Percentiles rank a stretch among this genome's conserved stretches.
These are phyloP conservation scores for Malassezia psittaci DNA, from an alignment of 1,284 basidiomycete genomes.

Conservation along the genomic window DNA sequence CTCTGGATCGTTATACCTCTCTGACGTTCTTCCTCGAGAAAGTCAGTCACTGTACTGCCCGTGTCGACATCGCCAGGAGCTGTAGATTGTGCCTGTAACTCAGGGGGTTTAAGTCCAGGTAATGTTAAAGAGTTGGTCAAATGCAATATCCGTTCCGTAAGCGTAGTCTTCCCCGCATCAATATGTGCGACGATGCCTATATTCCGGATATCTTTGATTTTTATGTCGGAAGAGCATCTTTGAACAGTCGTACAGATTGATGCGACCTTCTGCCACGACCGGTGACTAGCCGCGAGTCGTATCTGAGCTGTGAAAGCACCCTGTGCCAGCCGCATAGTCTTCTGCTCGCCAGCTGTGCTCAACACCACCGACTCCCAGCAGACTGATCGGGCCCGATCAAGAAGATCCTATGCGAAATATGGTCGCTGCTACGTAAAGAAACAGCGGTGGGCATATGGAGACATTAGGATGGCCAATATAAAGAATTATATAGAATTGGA, in stretches of 20 bases:
- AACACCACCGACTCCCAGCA: background rate
- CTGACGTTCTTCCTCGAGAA: slow-evolving; percentile 75
- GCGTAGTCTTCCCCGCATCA: slow-evolving; percentile 80
- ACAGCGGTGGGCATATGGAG: no score
- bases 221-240: no score
- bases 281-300: background rate
- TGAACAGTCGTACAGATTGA: no score
- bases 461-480: no score
- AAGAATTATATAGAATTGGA: no score
- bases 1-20: slow-evolving; percentile 84
- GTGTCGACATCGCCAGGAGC: slow-evolving; percentile 69
- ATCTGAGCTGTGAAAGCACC: background rate
- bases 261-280: background rate
- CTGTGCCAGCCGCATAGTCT: background rate
- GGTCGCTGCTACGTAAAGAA: background rate
- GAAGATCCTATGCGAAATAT: background rate
- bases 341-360: background rate
- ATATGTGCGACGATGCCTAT: slow-evolving; percentile 30
- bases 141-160: slow-evolving; percentile 75
- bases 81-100: background rate
- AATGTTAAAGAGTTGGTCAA: slow-evolving; percentile 53
- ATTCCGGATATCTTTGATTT: slow-evolving; percentile 20
- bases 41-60: slow-evolving; percentile 81
- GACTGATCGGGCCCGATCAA: background rate
- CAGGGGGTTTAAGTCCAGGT: slow-evolving; percentile 8